These are phyloP conservation scores for Trapa incisa DNA, from an alignment of 345 rosid species.

Conservation along the genomic window DNA sequence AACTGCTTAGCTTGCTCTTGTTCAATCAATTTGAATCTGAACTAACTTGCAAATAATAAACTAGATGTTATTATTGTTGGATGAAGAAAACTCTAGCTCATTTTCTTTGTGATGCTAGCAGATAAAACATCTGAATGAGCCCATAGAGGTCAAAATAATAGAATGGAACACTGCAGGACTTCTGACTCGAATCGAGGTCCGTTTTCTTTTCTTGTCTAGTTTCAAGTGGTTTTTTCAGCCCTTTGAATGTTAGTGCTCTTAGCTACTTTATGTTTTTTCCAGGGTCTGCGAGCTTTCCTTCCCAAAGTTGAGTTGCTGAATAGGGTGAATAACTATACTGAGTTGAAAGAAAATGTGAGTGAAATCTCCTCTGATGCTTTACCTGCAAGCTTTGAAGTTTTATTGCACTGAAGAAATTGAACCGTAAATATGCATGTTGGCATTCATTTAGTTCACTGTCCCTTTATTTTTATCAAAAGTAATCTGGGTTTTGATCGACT, in stretches of 20 bases:
- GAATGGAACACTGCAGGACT: constrained; percentile 95
- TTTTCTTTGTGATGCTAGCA: constrained; percentile 13
- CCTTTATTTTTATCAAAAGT: background rate
- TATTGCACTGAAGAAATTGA: background rate
- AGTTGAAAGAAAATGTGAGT: constrained; percentile 79
- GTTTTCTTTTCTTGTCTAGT: background rate
- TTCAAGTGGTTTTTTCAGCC: background rate
- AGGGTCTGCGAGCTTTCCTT: constrained; percentile 87
- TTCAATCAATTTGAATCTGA: background rate
- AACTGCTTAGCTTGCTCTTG: constrained; percentile 1
- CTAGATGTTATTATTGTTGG: background rate
- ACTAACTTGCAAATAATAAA: background rate
- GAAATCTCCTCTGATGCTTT: constrained; percentile 1
- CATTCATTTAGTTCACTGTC: background rate
- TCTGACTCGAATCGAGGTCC: constrained; percentile 79
- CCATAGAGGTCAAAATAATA: constrained; percentile 64
- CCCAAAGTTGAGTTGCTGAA: constrained; percentile 70
- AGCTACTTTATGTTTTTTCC: constrained; percentile 13
- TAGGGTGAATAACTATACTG: constrained; percentile 64
- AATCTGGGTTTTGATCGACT: constrained; percentile 13
- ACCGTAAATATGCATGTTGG: background rate
- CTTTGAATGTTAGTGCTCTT: background rate
- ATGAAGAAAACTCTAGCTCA: background rate
- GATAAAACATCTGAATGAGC: constrained; percentile 76
- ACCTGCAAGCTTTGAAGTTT: background rate